A percentile compares a stretch with the other conserved stretches of the same genome.
These are phyloP conservation scores for Cladosporium sp. DNA, from an alignment of 2,329 filamentous ascomycete species.

Conservation along the genomic window DNA sequence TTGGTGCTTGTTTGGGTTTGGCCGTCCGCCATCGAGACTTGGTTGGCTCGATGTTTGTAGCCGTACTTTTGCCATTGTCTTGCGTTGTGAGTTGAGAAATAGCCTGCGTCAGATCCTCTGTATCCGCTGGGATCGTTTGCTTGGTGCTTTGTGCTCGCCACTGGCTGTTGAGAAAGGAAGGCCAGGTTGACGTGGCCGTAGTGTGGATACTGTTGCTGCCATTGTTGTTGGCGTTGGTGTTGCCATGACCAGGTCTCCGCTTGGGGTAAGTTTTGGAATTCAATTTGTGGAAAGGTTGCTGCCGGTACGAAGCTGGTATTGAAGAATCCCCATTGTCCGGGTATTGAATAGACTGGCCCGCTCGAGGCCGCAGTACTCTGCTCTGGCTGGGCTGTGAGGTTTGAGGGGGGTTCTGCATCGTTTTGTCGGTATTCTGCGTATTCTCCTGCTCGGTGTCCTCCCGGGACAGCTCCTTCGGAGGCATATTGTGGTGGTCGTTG, in stretches of 20 bases:
- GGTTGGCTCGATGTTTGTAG: background rate
- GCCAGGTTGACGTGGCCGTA: constrained; percentile 9
- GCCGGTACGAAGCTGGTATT: background rate
- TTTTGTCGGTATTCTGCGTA: background rate
- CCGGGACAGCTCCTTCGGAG: background rate
- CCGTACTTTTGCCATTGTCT: background rate
- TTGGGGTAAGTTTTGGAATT: background rate
- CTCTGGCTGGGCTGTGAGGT: background rate
- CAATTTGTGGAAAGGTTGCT: background rate
- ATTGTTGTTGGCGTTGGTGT: background rate
- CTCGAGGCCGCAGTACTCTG: background rate
- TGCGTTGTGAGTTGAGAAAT: background rate
- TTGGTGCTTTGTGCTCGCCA: background rate
- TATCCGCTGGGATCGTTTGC: background rate
- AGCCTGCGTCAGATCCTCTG: constrained; percentile 1
- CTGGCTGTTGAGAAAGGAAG: constrained; percentile 3
- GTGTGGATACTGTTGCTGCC: background rate
- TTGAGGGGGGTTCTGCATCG: background rate
- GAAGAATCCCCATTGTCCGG: background rate
- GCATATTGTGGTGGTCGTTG: background rate
- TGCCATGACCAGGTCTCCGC: background rate
- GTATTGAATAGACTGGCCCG: background rate
- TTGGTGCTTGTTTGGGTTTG: background rate
- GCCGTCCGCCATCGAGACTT: constrained; percentile 6
- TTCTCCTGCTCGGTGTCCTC: background rate